Evolutionary conservation across 2,329 filamentous ascomycete species (phyloP).

Genomic region (Colletotrichum costaricense): DNA sequence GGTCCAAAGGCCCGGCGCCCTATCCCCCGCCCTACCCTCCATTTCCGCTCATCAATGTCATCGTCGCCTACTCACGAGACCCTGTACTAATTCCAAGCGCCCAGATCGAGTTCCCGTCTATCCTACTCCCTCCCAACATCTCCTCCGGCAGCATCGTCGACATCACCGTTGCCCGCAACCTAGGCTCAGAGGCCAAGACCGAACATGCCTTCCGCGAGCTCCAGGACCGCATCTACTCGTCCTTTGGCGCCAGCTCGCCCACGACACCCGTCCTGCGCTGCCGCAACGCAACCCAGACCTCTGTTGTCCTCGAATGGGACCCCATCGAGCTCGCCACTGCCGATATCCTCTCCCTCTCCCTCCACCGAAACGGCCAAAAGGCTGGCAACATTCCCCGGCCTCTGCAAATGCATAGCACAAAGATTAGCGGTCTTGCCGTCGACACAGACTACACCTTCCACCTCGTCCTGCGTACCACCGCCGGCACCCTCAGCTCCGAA

Average conservation of each 20-base stretch:
- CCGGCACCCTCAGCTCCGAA: conserved; percentile 87
- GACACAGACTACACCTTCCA: conserved; percentile 97
- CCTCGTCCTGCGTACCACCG: conserved; percentile 88
- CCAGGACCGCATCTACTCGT: conserved; percentile 88
- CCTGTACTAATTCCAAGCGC: conserved; percentile 38
- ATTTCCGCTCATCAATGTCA: conserved; percentile 36
- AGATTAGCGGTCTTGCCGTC: conserved; percentile 95
- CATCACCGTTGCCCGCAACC: conserved; percentile 93
- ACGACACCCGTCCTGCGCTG: conserved; percentile 84
- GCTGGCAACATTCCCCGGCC: conserved; percentile 93
- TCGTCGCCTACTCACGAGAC: conserved; percentile 19
- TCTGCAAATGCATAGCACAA: conserved; percentile 89
- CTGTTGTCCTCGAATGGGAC: conserved; percentile 97
- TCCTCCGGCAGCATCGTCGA: conserved; percentile 97
- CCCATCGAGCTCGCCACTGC: conserved; percentile 93
- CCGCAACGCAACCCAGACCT: conserved; percentile 98
- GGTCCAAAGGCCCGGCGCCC: neutral
- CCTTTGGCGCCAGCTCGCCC: conserved; percentile 86
- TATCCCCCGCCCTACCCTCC: neutral
- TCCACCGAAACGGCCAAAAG: conserved; percentile 97
- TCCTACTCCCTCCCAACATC: conserved; percentile 94
- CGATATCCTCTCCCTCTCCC: conserved; percentile 86
- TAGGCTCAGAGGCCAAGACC: conserved; percentile 78
- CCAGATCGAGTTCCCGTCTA: conserved; percentile 98
- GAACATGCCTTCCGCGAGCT: conserved; percentile 82